These are phyloP conservation scores for Royoungia palumana DNA, from an alignment of 768 basidiomycete genomes.

Conservation along the genomic window DNA sequence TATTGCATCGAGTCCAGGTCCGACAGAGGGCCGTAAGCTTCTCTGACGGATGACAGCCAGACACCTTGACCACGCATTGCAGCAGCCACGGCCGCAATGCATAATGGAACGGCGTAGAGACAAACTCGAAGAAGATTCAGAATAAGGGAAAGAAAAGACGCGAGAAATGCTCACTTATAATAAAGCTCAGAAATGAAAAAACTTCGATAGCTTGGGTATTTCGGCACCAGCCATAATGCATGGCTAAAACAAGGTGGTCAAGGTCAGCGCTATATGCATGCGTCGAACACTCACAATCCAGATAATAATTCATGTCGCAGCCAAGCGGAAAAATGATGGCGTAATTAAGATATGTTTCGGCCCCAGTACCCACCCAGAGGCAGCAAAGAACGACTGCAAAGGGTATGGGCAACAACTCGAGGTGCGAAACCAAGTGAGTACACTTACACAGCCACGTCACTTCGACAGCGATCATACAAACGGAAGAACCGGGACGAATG, in stretches of 20 bases:
- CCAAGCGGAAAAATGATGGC: constrained; percentile 7
- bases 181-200: constrained; percentile 37
- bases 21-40: constrained; percentile 18
- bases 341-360: constrained; percentile 17
- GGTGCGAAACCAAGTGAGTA: background rate
- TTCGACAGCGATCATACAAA: constrained; percentile 39
- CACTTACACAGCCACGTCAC: constrained; percentile 36
- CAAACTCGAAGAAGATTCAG: constrained; percentile 27
- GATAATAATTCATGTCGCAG: constrained; percentile 2
- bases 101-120: constrained; percentile 27
- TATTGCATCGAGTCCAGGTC: constrained; percentile 3
- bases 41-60: constrained; percentile 35
- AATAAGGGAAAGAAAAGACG: background rate
- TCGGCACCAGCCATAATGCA: constrained; percentile 19
- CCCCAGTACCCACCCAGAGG: constrained; percentile 39
- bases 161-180: constrained; percentile 26
- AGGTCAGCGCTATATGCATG: background rate
- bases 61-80: constrained; percentile 26
- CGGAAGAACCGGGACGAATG: constrained; percentile 34
- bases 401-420: background rate
- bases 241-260: constrained; percentile 10
- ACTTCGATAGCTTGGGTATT: constrained; percentile 33
- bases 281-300: constrained; percentile 3
- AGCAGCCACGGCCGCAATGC: constrained; percentile 25
- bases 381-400: constrained; percentile 32